Evolutionary conservation across 2,329 filamentous ascomycete genomes (phyloP), one percentile per base, ranked within the genome.

Genomic region (Bipolaris sorokiniana): DNA sequence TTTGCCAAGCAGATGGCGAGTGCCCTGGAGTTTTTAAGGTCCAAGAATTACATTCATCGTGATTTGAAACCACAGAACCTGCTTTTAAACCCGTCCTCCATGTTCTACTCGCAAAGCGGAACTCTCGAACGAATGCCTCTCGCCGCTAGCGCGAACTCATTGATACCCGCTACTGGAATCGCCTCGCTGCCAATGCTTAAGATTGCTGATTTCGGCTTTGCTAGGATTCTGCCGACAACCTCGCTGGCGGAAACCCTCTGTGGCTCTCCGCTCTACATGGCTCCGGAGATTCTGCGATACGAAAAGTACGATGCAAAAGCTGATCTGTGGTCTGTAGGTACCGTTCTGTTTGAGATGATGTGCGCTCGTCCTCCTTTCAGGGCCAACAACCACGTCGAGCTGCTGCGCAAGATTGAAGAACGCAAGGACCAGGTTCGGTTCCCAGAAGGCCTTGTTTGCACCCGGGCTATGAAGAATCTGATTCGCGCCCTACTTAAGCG

Each of bases 11-110:
- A 99, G 77, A 88, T 99, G 50, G 85, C 91, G 31, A 97, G 94
- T 76, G 94, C 95, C 5, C 83, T 99, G 59, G 86, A 94, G 75
- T 99, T 98, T 71, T 82, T 99, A 51, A 87, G 93, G 53, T 84
- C 87, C 58, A 87, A 88, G 66, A 92, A 96, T 74, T 90, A 96
- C 67, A 92, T 99, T 48, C 95, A 99, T 79, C 91, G 95, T 66
- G 95, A 99, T 74, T 90, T 99, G 69, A 99, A 99, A 76, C 95
- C 95, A 5, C 95, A 99, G 74, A 99, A 99, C 69, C 85, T 99
- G 5, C 83, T 99, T 1, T 84, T 99, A 16, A 89, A 96, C 44
- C 95, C 95, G 2, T 90, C 93, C 1, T 86, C 86, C 31, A 82
- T 87, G 6, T 87, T 87, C 48, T 95, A 90, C 73, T 84, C 86